Conservation (phyloP, 2,329 filamentous ascomycete genomes). For the Fusarium coicis region DNA sequence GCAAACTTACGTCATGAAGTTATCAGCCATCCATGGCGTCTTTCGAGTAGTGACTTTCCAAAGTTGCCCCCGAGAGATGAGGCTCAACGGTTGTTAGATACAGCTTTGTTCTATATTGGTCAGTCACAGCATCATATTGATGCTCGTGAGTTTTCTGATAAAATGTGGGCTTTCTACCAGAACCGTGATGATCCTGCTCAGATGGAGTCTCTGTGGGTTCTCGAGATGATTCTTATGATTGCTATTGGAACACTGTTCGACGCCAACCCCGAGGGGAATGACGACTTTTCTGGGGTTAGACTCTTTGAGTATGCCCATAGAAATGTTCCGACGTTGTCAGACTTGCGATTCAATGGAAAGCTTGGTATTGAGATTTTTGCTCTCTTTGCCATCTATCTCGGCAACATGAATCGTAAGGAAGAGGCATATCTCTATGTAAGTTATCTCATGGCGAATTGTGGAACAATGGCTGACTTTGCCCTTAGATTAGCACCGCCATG, state of each 20-base stretch:
- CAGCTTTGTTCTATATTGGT: conserved; percentile 41
- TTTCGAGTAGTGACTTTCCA: conserved; percentile 38
- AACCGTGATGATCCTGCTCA: conserved; percentile 37
- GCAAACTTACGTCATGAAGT: conserved; percentile 30
- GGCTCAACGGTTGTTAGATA: conserved; percentile 38
- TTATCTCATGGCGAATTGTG: rapidly evolving
- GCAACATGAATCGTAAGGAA: conserved; percentile 42
- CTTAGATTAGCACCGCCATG: conserved; percentile 44
- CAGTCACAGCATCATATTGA: conserved; percentile 44
- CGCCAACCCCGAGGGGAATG: conserved; percentile 40
- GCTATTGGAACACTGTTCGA: conserved; percentile 42
- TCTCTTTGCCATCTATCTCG: conserved; percentile 41
- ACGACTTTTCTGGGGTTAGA: conserved; percentile 36
- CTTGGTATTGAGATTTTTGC: conserved; percentile 46
- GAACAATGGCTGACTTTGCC: background rate
- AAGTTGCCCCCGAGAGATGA: conserved; percentile 38
- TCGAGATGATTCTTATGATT: conserved; percentile 44
- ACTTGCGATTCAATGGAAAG: conserved; percentile 41
- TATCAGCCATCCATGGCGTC: conserved; percentile 35
- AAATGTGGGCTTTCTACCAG: conserved; percentile 43
- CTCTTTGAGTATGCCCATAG: conserved; percentile 44
- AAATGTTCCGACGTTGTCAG: conserved; percentile 43
- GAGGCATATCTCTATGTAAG: conserved; percentile 43
- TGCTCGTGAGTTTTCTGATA: conserved; percentile 42
- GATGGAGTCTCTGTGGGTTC: conserved; percentile 38